A percentile compares a stretch with the other conserved stretches of the same genome.
Conservation (phyloP, 306 rosid genomes). For the Fragaria vesca region DNA sequence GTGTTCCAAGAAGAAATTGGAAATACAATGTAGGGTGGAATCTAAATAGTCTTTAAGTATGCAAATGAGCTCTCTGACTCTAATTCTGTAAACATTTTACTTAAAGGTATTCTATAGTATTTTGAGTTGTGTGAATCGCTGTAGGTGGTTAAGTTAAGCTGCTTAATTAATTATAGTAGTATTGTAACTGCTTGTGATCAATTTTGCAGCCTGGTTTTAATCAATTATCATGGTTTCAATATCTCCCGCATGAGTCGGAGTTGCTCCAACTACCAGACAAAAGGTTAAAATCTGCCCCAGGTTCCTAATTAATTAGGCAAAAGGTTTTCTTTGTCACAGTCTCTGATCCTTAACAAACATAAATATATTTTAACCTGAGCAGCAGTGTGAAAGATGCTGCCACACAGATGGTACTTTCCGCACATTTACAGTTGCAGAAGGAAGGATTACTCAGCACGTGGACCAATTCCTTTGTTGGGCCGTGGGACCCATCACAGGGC, state of each 20-base stretch:
- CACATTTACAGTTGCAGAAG: conserved; percentile 92
- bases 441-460: conserved; percentile 83
- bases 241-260: conserved; percentile 85
- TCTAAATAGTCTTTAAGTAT: not conserved
- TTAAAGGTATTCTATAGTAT: not conserved
- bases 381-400: conserved; percentile 83
- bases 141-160: not conserved
- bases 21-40: not conserved
- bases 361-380: conserved; percentile 22
- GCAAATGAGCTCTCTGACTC: not conserved
- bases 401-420: conserved; percentile 67
- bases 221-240: conserved; percentile 94
- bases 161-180: not conserved
- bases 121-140: not conserved
- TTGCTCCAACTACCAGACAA: conserved; percentile 67
- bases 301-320: conserved; percentile 5
- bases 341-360: conserved; percentile 15
- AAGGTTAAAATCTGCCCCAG: conserved; percentile 46
- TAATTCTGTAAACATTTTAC: not conserved
- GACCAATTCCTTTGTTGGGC: conserved; percentile 98
- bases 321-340: conserved; percentile 6
- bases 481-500: conserved; percentile 99
- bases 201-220: conserved; percentile 75
- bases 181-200: conserved; percentile 13
- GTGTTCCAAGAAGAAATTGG: not conserved